Base-by-base conservation (phyloP, 768 basidiomycete species). In the Mycena capillaripes region DNA sequence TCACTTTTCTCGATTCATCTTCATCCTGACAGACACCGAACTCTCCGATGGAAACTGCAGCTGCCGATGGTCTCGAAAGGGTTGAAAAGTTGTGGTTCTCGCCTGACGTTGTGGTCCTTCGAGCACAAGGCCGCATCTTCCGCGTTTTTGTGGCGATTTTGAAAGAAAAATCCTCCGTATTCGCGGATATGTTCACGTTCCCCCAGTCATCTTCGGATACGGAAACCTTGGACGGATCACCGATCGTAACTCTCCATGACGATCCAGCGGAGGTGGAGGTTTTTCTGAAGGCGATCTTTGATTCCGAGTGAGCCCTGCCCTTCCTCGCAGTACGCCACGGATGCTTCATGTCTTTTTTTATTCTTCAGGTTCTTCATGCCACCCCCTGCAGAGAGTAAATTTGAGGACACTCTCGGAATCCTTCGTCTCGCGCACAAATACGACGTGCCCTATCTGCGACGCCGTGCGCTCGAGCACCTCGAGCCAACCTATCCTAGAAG, bases 391-490 rank as follows among this genome's bases (percentile, higher is more conserved):
- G 27, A 27, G 11, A 16, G 27, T 17, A 30, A 29, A 8, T 17
- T 53, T 17, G 32, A 27, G 25, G 40, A 62, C 14, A 42, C 40
- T 21, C 19, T 44, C 19, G 60, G 29, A 4, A 48, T 62, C 23
- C 44, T 62, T 10, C 40, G 29, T 11, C 29, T 62, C 7, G 42
- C 60, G 8, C 42, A 30, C 27, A 64, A 64, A 34, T 64, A 64
- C 34, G 62, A 64, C 27, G 62, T 64, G 21, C 48, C 62, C 16
- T 63, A 48, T 25, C 61, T 63, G 17, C 62, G 62, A 8, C 62
- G 62, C 9, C 46, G 62, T 17, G 62, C 50, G 2, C 30, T 52
- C 30, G 0, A 64, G 8, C 62, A 64, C 23, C 34, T 53, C 2
- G 27, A 11, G 12, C 2, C 52, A 2, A 29, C 17, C 52, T 30